phyloP scores from a whole-genome alignment of 1,139 yeast species.

The Saccharomyces hybrid region DNA sequence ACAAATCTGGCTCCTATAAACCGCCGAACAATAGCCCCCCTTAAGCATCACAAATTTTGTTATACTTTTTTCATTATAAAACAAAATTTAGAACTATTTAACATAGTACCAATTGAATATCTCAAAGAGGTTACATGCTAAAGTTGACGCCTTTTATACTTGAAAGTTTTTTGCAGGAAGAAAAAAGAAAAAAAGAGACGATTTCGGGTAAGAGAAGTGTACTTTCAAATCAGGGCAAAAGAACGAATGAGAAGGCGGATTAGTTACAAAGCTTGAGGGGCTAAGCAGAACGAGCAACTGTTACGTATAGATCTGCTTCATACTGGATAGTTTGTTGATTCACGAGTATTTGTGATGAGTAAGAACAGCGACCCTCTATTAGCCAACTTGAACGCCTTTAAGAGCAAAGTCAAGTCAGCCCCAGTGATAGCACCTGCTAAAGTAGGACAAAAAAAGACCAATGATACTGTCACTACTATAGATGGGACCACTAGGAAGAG shows the following conservation, averaged over 20 bases:
- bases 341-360: conserved; percentile 7
- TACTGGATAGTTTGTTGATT: background rate
- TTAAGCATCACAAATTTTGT: background rate
- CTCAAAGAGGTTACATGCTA: background rate
- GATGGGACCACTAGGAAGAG: conserved; percentile 24
- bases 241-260: conserved; percentile 4
- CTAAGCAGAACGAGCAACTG: background rate
- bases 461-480: conserved; percentile 10
- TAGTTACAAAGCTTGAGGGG: background rate
- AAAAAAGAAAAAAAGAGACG: background rate
- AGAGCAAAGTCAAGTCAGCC: conserved; percentile 48
- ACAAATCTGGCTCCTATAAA: background rate
- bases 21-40: background rate
- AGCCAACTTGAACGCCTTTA: conserved; percentile 54
- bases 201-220: conserved; percentile 1
- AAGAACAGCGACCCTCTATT: conserved; percentile 35
- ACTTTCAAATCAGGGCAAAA: background rate
- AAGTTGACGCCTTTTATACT: background rate
- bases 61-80: background rate
- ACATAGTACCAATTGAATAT: no score
- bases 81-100: no score
- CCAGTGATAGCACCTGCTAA: conserved; percentile 47
- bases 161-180: background rate
- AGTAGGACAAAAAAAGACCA: conserved; percentile 3
- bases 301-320: background rate